phyloP scores from a whole-genome alignment of 495 filamentous ascomycete species.

The Neurospora sp. region DNA sequence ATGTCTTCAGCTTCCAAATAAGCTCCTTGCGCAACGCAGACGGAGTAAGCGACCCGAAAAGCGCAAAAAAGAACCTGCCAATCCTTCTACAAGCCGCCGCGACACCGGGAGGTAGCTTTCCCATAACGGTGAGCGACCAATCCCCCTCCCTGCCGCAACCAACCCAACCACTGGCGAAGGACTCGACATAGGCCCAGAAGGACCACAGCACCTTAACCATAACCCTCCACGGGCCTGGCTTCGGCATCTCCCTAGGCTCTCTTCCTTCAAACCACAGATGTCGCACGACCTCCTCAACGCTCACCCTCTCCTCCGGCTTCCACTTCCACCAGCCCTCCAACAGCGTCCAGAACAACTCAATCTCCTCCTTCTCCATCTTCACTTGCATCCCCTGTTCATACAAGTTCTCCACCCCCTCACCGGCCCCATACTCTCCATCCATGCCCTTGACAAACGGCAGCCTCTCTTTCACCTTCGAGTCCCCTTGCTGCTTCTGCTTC shows the following conservation, averaged over 20 bases:
- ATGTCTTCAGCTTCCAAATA: background rate
- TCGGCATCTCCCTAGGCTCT: background rate
- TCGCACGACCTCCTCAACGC: background rate
- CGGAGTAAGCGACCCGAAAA: background rate
- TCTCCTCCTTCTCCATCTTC: slow-evolving; percentile 7
- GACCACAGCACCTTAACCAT: background rate
- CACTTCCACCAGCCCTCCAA: slow-evolving; percentile 12
- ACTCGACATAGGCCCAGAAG: background rate
- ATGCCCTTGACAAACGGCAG: background rate
- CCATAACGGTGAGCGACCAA: background rate
- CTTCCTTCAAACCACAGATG: slow-evolving; percentile 12
- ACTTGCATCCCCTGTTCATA: background rate
- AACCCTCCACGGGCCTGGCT: background rate
- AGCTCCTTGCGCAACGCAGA: background rate
- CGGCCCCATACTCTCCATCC: background rate
- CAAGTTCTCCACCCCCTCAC: background rate
- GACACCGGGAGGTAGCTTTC: background rate
- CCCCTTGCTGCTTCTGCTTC: background rate
- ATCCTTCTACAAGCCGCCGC: background rate
- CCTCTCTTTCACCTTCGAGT: background rate
- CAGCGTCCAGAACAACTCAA: slow-evolving; percentile 12
- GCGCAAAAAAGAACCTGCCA: background rate
- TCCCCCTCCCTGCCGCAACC: accelerated
- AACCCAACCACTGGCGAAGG: background rate
- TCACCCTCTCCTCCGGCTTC: slow-evolving; percentile 10